phyloP scores from a whole-genome alignment of 2,329 filamentous ascomycete species.

The Aspergillus sp. region DNA sequence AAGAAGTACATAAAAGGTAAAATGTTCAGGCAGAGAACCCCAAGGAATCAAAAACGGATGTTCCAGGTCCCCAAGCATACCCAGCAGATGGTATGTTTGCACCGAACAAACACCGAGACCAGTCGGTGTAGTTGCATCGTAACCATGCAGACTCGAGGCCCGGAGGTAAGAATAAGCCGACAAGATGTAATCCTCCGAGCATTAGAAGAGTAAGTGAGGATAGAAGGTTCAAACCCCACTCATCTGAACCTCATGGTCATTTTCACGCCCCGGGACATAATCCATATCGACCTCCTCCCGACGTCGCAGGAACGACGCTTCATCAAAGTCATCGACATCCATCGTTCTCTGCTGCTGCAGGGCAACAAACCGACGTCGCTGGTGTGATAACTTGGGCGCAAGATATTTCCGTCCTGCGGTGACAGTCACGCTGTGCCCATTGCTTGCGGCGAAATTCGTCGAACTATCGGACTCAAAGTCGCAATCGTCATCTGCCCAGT shows the following conservation, averaged over 20 bases:
- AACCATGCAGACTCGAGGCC: background rate
- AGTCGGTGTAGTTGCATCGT: conserved; percentile 2
- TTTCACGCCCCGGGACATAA: conserved; percentile 10
- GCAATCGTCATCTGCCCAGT: conserved; percentile 25
- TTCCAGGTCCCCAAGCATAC: background rate
- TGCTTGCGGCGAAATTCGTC: background rate
- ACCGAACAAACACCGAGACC: conserved; percentile 3
- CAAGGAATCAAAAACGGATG: background rate
- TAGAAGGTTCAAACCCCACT: conserved; percentile 28
- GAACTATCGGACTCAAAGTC: background rate
- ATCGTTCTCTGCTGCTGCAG: conserved; percentile 17
- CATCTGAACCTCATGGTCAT: conserved; percentile 29
- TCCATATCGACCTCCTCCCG: conserved; percentile 41
- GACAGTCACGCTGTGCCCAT: conserved; percentile 14
- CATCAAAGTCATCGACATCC: conserved; percentile 46
- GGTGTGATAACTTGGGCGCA: conserved; percentile 31
- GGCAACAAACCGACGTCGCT: conserved; percentile 25
- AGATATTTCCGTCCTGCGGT: conserved; percentile 31
- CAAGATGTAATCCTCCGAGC: background rate
- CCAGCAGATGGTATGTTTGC: background rate
- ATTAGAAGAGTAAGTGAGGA: background rate
- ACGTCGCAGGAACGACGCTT: conserved; percentile 44
- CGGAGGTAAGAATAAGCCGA: background rate
- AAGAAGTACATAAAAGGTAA: background rate
- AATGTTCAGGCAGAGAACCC: background rate